Conservation (phyloP, 352 stramenopile species). For the Elongisporangium anandrum region DNA sequence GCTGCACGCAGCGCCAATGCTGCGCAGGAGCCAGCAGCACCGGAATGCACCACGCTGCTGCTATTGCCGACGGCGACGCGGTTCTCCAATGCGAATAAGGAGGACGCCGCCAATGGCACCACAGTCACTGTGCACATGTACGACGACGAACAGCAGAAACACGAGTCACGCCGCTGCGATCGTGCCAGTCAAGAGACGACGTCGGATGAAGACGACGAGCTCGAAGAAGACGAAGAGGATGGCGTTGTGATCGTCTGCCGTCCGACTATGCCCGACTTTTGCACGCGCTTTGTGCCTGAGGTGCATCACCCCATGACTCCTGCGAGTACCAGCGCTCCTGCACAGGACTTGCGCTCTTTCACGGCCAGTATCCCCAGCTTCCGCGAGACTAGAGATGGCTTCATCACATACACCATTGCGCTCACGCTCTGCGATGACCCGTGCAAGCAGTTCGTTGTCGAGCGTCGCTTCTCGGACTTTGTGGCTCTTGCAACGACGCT, state of each 20-base stretch:
- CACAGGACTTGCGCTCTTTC: constrained; percentile 32
- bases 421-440: constrained; percentile 32
- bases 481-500: constrained; percentile 46
- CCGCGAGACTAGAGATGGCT: constrained; percentile 58
- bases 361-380: constrained; percentile 51
- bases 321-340: constrained; percentile 5
- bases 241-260: constrained; percentile 67
- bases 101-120: neutral
- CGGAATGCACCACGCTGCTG: neutral
- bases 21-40: neutral
- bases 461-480: constrained; percentile 80
- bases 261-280: constrained; percentile 53
- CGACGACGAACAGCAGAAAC: neutral
- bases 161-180: neutral
- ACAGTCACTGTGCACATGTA: neutral
- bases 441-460: constrained; percentile 42
- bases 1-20: constrained; percentile 24
- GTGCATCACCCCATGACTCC: constrained; percentile 9
- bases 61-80: neutral
- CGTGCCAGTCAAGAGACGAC: constrained; percentile 2
- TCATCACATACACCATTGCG: constrained; percentile 56
- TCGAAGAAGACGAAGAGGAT: constrained; percentile 39
- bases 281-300: constrained; percentile 45
- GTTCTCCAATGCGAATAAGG: neutral
- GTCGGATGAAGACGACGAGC: constrained; percentile 18